Evolutionary conservation across 768 basidiomycete species (phyloP).

Genomic region (Lyophyllum semitale): DNA sequence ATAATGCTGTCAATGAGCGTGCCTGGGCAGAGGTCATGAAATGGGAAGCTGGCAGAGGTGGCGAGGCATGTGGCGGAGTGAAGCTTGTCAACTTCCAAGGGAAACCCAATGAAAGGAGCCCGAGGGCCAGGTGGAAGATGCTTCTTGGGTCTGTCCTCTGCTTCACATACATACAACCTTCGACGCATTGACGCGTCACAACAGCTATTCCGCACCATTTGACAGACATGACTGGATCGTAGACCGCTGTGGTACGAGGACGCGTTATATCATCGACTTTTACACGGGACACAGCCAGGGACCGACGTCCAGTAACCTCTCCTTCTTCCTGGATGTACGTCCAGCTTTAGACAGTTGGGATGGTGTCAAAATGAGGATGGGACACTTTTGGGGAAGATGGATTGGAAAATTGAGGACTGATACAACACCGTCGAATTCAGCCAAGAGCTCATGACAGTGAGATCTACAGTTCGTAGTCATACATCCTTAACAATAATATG

Average conservation of each 20-base stretch:
- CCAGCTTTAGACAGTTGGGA: slow-evolving; percentile 96
- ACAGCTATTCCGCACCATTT: slow-evolving; percentile 91
- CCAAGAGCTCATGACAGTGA: slow-evolving; percentile 1
- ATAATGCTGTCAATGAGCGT: slow-evolving; percentile 97
- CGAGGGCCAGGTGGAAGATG: slow-evolving; percentile 79
- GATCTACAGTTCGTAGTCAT: neutral
- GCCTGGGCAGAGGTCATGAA: slow-evolving; percentile 82
- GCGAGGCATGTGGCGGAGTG: slow-evolving; percentile 78
- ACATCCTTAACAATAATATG: slow-evolving; percentile 6
- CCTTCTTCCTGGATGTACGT: slow-evolving; percentile 93
- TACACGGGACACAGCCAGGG: slow-evolving; percentile 75
- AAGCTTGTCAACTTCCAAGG: slow-evolving; percentile 92
- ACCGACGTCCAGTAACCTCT: slow-evolving; percentile 53
- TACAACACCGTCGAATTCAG: neutral
- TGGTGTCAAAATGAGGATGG: slow-evolving; percentile 80
- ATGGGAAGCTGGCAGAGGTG: slow-evolving; percentile 84
- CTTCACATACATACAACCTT: slow-evolving; percentile 1
- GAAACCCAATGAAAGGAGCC: slow-evolving; percentile 74
- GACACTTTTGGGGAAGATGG: slow-evolving; percentile 49
- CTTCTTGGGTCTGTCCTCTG: slow-evolving; percentile 73
- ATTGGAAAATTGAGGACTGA: slow-evolving; percentile 18
- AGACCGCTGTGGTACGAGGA: slow-evolving; percentile 85
- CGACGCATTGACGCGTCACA: slow-evolving; percentile 11
- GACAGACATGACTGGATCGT: slow-evolving; percentile 98
- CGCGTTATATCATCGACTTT: slow-evolving; percentile 98